Conservation (phyloP, 2,329 filamentous ascomycete genomes). For the Penicillium expansum region DNA sequence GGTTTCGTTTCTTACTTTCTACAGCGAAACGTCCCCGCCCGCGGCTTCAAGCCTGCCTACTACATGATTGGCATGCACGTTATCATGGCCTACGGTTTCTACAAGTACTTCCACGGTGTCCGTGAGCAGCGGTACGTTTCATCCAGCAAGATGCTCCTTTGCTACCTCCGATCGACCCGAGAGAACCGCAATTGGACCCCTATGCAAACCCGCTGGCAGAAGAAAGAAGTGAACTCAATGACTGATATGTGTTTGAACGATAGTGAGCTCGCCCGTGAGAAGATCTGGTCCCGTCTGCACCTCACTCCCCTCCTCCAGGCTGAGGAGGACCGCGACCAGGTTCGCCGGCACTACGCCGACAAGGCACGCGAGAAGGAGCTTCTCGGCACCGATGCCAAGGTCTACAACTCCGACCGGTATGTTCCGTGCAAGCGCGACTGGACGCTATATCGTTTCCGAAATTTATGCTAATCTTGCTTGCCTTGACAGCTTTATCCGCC, state of each 20-base stretch:
- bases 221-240: background rate
- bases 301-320: conserved; percentile 91
- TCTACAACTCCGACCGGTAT: conserved; percentile 87
- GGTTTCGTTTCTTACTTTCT: conserved; percentile 1
- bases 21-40: conserved; percentile 86
- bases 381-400: conserved; percentile 74
- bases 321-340: conserved; percentile 93
- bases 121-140: conserved; percentile 81
- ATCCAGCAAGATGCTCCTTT: conserved; percentile 1
- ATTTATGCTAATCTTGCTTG: conserved; percentile 8
- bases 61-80: conserved; percentile 73
- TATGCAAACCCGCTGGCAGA: background rate
- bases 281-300: conserved; percentile 97
- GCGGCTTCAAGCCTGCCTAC: conserved; percentile 79
- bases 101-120: conserved; percentile 75
- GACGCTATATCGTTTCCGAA: background rate
- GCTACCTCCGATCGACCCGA: conserved; percentile 14
- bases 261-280: conserved; percentile 92
- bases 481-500: conserved; percentile 67
- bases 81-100: conserved; percentile 89
- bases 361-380: conserved; percentile 87
- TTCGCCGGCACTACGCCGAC: conserved; percentile 80
- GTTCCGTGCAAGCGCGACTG: conserved; percentile 31
- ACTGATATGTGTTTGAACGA: conserved; percentile 3
- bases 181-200: conserved; percentile 10